These are phyloP conservation scores for Fusarium albosuccineum DNA, from an alignment of 2,329 filamentous ascomycete species.

Conservation along the genomic window DNA sequence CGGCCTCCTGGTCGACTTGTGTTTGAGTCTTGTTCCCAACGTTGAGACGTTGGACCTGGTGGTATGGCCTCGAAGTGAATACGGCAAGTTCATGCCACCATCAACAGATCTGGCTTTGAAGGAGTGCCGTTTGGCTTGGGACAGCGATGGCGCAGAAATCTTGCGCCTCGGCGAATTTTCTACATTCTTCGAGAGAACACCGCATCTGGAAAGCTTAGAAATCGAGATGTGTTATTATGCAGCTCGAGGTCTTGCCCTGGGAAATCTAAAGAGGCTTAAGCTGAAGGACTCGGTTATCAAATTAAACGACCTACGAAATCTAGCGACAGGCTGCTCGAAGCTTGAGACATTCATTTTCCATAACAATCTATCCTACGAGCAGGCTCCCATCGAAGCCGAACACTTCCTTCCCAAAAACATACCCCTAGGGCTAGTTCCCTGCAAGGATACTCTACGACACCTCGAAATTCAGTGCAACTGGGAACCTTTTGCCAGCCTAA, in stretches of 20 bases:
- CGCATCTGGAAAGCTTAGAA: not conserved
- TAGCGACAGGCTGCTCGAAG: not conserved
- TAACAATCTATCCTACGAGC: not conserved
- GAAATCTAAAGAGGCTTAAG: not conserved
- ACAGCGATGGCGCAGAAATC: not conserved
- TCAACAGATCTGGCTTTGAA: not conserved
- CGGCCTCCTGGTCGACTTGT: not conserved
- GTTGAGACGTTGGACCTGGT: not conserved
- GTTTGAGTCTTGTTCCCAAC: not conserved
- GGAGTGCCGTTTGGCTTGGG: not conserved
- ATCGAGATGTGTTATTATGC: not conserved
- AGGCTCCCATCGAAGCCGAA: not conserved
- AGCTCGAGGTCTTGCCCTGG: not conserved
- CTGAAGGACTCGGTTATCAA: not conserved
- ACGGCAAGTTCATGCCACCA: not conserved
- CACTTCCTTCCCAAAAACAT: not conserved
- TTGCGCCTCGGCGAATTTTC: not conserved
- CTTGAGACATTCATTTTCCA: not conserved
- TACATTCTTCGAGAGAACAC: not conserved
- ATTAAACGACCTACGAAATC: not conserved
- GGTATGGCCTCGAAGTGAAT: not conserved
- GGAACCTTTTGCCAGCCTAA: not conserved
- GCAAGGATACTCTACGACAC: not conserved
- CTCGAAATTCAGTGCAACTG: not conserved
- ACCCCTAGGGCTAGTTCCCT: not conserved